Evolutionary conservation across 306 rosid species (phyloP).

Genomic region (Oemleria cerasiformis): DNA sequence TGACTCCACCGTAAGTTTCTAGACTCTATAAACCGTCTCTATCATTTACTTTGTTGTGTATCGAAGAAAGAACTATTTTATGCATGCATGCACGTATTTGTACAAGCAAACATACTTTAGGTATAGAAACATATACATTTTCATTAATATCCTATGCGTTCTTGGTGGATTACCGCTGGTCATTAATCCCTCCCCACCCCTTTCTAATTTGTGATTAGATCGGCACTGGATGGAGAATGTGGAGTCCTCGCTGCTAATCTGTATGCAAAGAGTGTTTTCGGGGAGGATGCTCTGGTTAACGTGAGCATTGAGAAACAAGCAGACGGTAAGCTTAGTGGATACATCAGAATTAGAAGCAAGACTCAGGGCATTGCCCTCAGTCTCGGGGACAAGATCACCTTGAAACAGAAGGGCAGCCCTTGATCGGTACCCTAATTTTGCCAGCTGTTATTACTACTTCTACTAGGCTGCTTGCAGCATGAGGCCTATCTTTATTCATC

Average conservation of each 20-base stretch:
- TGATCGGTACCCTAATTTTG: constrained; percentile 32
- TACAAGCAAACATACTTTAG: no score
- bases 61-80: neutral
- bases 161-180: constrained; percentile 20
- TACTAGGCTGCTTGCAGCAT: constrained; percentile 24
- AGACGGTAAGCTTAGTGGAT: constrained; percentile 88
- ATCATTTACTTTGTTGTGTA: neutral
- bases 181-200: constrained; percentile 14
- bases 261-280: constrained; percentile 95
- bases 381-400: constrained; percentile 97
- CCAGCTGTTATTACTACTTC: constrained; percentile 13
- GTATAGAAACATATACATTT: no score
- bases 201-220: constrained; percentile 43
- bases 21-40: constrained; percentile 11
- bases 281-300: constrained; percentile 97
- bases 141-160: neutral
- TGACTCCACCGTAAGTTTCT: constrained; percentile 73
- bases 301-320: constrained; percentile 88
- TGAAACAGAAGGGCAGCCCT: constrained; percentile 88
- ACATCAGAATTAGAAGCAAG: constrained; percentile 98
- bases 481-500: neutral
- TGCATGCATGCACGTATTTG: neutral
- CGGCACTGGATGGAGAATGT: constrained; percentile 95
- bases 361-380: constrained; percentile 98
- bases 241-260: constrained; percentile 96